Percentiles rank a stretch among this genome's conserved stretches.
Evolutionary conservation across 1,284 basidiomycete species (phyloP).

Genomic region (Farysia itapuensis): DNA sequence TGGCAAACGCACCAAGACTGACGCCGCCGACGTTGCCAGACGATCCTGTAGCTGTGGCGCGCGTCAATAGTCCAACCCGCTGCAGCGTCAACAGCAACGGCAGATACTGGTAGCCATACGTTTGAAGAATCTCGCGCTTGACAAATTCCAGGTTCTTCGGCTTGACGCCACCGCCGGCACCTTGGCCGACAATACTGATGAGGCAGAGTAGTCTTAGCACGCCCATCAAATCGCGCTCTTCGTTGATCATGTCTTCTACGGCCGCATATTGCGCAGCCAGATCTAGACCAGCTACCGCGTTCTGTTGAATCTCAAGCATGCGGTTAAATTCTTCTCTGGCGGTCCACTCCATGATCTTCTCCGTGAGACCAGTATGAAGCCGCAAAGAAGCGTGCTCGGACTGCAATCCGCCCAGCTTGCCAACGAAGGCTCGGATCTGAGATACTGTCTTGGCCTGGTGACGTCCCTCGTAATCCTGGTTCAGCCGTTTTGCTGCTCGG

Average conservation of each 20-base stretch:
- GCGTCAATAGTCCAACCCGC: conserved; percentile 68
- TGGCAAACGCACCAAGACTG: conserved; percentile 14
- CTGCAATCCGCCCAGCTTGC: conserved; percentile 86
- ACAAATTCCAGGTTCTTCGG: conserved; percentile 80
- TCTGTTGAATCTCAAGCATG: conserved; percentile 93
- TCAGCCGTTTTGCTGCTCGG: conserved; percentile 77
- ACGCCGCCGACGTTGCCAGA: conserved; percentile 1
- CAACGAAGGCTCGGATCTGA: conserved; percentile 91
- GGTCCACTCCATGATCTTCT: conserved; percentile 81
- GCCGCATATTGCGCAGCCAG: conserved; percentile 38
- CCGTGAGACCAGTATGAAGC: conserved; percentile 90
- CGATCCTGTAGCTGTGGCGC: conserved; percentile 1
- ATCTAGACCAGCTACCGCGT: conserved; percentile 71
- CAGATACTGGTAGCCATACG: conserved; percentile 87
- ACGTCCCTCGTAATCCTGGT: conserved; percentile 84
- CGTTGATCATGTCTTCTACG: conserved; percentile 51
- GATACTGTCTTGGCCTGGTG: conserved; percentile 85
- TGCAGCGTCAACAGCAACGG: conserved; percentile 80
- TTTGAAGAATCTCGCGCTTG: conserved; percentile 89
- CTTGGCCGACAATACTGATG: conserved; percentile 70
- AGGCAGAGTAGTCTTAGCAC: conserved; percentile 78
- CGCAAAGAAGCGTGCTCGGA: conserved; percentile 84
- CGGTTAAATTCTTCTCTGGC: conserved; percentile 80
- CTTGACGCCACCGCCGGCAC: conserved; percentile 75
- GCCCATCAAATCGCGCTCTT: conserved; percentile 34